Evolutionary conservation across 148 eudicot species (phyloP).

Genomic region (Chenopodium album): DNA sequence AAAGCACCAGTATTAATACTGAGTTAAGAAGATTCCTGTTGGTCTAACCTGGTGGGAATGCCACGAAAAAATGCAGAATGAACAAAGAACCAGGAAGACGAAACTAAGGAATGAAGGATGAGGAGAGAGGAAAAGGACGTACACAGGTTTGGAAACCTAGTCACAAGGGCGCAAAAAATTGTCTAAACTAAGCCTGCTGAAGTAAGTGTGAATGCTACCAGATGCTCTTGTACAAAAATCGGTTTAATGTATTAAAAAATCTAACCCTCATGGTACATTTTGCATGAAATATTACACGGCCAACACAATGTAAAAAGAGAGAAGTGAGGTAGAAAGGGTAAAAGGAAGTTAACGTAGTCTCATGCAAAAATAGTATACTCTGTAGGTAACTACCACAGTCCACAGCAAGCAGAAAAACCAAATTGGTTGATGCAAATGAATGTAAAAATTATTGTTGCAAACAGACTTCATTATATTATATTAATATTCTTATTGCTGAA

Average conservation of each 20-base stretch:
- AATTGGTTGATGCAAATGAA: too few species aligned
- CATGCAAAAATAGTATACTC: background rate
- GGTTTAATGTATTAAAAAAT: too few species aligned
- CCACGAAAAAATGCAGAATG: too few species aligned
- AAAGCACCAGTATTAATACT: background rate
- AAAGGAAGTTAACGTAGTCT: background rate
- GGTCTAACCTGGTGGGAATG: too few species aligned
- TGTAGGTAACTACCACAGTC: background rate
- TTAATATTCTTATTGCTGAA: too few species aligned
- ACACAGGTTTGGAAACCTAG: too few species aligned
- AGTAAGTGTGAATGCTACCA: background rate
- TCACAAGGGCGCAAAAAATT: background rate
- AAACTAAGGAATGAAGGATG: too few species aligned
- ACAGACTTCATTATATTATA: background rate
- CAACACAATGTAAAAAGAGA: background rate
- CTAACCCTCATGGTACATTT: background rate
- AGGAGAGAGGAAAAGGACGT: too few species aligned
- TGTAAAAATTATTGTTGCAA: too few species aligned
- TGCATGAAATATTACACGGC: background rate
- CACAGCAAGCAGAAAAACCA: too few species aligned
- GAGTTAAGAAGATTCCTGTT: too few species aligned
- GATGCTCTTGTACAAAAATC: background rate
- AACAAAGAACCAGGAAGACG: too few species aligned
- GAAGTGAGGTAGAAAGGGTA: background rate
- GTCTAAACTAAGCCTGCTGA: background rate